Percentiles rank a stretch among this genome's conserved stretches.
Conservation (phyloP, 2,329 filamentous ascomycete species). For the Westerdykella sp. region DNA sequence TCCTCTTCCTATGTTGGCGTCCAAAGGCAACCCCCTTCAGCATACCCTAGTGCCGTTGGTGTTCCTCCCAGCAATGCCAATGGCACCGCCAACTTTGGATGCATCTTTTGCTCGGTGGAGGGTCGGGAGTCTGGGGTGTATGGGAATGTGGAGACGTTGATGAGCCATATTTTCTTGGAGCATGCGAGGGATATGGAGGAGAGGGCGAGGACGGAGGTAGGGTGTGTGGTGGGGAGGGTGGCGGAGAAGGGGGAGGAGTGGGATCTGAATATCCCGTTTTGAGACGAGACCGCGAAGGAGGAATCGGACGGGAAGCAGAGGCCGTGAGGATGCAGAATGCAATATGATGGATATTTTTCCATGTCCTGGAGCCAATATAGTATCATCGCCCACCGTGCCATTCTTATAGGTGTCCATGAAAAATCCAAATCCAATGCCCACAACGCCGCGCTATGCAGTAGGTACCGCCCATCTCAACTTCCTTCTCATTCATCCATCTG, state of each 20-base stretch:
- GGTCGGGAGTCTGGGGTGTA: slow-evolving; percentile 29
- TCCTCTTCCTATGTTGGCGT: not conserved
- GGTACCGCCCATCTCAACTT: not conserved
- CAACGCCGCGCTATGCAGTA: slow-evolving; percentile 4
- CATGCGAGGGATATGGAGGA: slow-evolving; percentile 29
- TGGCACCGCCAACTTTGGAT: slow-evolving; percentile 29
- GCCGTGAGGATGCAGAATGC: no score
- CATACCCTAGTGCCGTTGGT: not conserved
- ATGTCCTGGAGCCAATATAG: no score
- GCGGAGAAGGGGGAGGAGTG: slow-evolving; percentile 29
- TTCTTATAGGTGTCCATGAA: no score
- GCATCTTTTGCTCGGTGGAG: slow-evolving; percentile 31
- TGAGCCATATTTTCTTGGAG: slow-evolving; percentile 34
- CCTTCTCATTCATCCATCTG: slow-evolving; percentile 75
- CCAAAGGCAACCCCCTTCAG: slow-evolving; percentile 12
- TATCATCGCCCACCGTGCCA: no score
- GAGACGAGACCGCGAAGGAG: no score
- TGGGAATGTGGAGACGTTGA: slow-evolving; percentile 35
- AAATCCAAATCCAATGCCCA: not conserved
- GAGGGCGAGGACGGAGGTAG: slow-evolving; percentile 24
- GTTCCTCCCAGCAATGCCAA: not conserved
- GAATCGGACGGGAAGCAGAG: no score
- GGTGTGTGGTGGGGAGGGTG: slow-evolving; percentile 37
- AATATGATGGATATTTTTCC: no score
- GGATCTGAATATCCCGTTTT: slow-evolving; percentile 33